These are phyloP conservation scores for Ligustrum vulgare DNA, from an alignment of 257 asterid genomes.

Conservation along the genomic window DNA sequence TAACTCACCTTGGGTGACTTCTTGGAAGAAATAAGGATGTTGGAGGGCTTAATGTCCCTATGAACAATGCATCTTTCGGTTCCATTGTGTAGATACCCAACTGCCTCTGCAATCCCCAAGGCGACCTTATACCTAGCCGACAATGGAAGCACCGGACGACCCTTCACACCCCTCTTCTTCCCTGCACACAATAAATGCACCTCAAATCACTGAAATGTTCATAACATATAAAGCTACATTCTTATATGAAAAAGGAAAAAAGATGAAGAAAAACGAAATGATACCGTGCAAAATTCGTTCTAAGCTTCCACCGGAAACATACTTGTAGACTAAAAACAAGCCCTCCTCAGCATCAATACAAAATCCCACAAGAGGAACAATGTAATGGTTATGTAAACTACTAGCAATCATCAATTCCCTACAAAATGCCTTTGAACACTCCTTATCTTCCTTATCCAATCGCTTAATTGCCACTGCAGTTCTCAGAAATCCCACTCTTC, in stretches of 20 bases:
- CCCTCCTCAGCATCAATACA: conserved; percentile 90
- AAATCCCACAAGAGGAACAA: conserved; percentile 86
- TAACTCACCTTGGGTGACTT: conserved; percentile 61
- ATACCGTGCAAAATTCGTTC: conserved; percentile 76
- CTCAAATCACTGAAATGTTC: conserved; percentile 21
- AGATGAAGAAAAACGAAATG: neutral
- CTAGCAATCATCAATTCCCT: conserved; percentile 93
- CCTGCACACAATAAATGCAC: conserved; percentile 40
- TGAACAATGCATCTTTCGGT: conserved; percentile 90
- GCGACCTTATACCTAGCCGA: conserved; percentile 70
- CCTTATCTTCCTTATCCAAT: conserved; percentile 77
- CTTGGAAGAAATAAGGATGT: conserved; percentile 83
- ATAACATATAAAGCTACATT: neutral
- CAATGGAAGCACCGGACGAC: conserved; percentile 60
- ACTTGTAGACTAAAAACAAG: conserved; percentile 79
- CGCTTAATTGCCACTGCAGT: conserved; percentile 75
- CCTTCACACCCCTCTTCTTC: conserved; percentile 63
- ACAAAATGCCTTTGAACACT: conserved; percentile 83
- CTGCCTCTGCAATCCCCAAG: conserved; percentile 75
- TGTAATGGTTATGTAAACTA: conserved; percentile 63
- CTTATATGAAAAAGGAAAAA: neutral
- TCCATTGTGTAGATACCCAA: conserved; percentile 71
- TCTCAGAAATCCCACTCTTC: conserved; percentile 67
- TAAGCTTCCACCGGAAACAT: conserved; percentile 88
- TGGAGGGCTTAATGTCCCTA: conserved; percentile 92